A percentile compares a stretch with the other conserved stretches of the same genome.
Evolutionary conservation across 78 protist species (phyloP).

Genomic region (Dictyostelium intermedium): DNA sequence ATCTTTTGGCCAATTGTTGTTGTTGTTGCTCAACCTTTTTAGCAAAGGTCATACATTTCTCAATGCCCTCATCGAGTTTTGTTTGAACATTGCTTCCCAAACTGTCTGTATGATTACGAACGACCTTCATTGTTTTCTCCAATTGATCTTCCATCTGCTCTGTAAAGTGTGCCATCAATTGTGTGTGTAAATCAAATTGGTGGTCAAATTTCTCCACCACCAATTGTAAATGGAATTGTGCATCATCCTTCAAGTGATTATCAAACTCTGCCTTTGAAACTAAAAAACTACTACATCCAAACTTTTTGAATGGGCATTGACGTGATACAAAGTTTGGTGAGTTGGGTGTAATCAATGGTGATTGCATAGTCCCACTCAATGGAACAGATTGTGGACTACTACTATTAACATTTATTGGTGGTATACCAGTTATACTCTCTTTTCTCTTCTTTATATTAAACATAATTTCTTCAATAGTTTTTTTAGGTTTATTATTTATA

Average conservation of each 20-base stretch:
- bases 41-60: constrained; percentile 62
- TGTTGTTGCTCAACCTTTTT: constrained; percentile 78
- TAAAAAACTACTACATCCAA: constrained; percentile 36
- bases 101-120: constrained; percentile 48
- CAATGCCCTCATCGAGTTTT: constrained; percentile 57
- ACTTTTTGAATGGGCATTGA: constrained; percentile 55
- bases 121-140: constrained; percentile 66
- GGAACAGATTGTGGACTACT: not conserved
- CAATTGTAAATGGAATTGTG: constrained; percentile 50
- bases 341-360: constrained; percentile 12
- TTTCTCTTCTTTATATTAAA: constrained; percentile 29
- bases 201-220: constrained; percentile 72
- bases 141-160: constrained; percentile 72
- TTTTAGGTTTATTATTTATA: not conserved
- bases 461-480: constrained; percentile 17
- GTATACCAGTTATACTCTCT: not conserved
- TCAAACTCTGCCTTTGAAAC: constrained; percentile 42
- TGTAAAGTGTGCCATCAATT: constrained; percentile 74
- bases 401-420: not conserved
- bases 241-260: constrained; percentile 37
- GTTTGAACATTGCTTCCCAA: constrained; percentile 7
- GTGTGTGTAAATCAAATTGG: constrained; percentile 74
- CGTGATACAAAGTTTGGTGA: constrained; percentile 41
- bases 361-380: not conserved
- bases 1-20: constrained; percentile 66